Percentiles rank a stretch among this genome's conserved stretches.
Evolutionary conservation across 169 alveolate species (phyloP).

Genomic region (Eimeria acervulina): DNA sequence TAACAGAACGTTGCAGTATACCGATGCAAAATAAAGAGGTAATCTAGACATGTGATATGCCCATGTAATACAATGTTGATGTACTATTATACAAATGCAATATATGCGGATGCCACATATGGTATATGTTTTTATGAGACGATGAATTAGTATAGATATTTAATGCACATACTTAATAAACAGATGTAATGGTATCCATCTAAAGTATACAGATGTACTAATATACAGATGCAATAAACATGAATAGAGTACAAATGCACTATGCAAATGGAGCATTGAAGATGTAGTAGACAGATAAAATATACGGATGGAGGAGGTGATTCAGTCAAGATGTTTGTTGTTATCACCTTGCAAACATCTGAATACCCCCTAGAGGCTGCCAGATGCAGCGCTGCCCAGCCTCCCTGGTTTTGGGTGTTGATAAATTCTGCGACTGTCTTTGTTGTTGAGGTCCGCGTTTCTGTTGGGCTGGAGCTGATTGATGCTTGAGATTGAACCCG

Average conservation of each 20-base stretch:
- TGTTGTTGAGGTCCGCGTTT: neutral
- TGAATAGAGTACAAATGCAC: no score
- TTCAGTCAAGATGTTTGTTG: no score
- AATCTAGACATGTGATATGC: no score
- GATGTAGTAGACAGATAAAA: neutral
- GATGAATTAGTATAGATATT: no score
- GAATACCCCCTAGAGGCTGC: slow-evolving; percentile 67
- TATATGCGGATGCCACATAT: no score
- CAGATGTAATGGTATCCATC: no score
- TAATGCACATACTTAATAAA: no score
- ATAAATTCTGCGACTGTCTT: neutral
- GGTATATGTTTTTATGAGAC: no score
- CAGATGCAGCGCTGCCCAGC: slow-evolving; percentile 71
- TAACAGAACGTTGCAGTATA: neutral
- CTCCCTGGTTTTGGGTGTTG: slow-evolving; percentile 39
- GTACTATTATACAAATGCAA: no score
- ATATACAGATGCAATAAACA: neutral
- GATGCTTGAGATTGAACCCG: neutral
- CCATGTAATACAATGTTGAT: no score
- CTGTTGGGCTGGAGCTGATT: neutral
- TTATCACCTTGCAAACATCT: slow-evolving; percentile 58
- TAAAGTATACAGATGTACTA: no score
- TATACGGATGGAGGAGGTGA: neutral
- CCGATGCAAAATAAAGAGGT: neutral
- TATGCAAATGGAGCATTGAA: no score